Percentiles rank a stretch among this genome's conserved stretches.
phyloP scores from a whole-genome alignment of 257 asterid species.

The Gentiana macrophylla region DNA sequence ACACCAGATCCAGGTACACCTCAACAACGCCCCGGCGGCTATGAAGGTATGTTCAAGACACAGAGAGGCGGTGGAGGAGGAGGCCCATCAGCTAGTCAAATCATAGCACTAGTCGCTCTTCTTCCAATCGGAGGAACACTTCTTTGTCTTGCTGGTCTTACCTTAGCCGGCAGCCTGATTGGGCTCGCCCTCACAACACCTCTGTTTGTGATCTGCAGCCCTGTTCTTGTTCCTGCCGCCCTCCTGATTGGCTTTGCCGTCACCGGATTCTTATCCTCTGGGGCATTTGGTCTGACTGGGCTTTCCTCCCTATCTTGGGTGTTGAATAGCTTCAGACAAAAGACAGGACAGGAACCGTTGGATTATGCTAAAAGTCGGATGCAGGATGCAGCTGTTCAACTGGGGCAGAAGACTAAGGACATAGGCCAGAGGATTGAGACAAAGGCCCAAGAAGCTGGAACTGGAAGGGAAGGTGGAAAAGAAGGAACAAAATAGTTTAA shows the following conservation, averaged over 20 bases:
- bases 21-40: constrained; percentile 11
- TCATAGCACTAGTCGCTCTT: no score
- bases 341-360: constrained; percentile 34
- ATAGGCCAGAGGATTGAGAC: constrained; percentile 46
- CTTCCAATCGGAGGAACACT: no score
- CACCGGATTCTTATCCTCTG: constrained; percentile 56
- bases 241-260: constrained; percentile 39
- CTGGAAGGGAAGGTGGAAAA: constrained; percentile 10
- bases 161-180: no score
- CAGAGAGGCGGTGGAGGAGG: constrained; percentile 24
- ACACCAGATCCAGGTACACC: constrained; percentile 46
- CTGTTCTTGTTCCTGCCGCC: constrained; percentile 61
- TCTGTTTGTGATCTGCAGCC: constrained; percentile 63
- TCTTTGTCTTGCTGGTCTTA: no score
- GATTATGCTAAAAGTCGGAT: constrained; percentile 43
- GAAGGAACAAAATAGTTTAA: constrained; percentile 7
- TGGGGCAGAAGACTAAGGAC: constrained; percentile 66
- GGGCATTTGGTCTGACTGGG: constrained; percentile 76
- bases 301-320: constrained; percentile 73
- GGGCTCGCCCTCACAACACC: constrained; percentile 31
- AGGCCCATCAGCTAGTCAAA: constrained; percentile 51
- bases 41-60: constrained; percentile 26
- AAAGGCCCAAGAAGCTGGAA: constrained; percentile 39
- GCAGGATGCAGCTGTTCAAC: constrained; percentile 39
- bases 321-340: constrained; percentile 38